phyloP scores from a whole-genome alignment of 208 protist genomes.

The Polymyxa betae region DNA sequence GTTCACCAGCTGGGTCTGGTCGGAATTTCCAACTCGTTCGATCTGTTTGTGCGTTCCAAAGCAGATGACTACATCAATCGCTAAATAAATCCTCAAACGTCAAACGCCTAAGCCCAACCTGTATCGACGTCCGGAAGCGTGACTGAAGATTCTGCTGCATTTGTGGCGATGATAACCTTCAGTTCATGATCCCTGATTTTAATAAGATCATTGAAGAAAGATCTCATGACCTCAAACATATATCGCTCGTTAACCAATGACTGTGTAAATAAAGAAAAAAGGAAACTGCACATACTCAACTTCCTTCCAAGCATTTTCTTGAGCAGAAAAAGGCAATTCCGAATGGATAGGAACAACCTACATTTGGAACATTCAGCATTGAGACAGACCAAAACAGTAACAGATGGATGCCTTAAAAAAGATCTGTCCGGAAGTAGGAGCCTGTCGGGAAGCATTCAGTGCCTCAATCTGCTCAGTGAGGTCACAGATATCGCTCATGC shows the following conservation, averaged over 20 bases:
- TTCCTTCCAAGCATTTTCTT: not conserved
- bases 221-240: too few relatives aligned
- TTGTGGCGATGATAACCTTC: not conserved
- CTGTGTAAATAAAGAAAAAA: too few relatives aligned
- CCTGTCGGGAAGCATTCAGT: not conserved
- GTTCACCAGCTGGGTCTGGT: not conserved
- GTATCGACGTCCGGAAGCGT: not conserved
- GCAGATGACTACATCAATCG: not conserved
- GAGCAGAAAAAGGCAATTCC: not conserved
- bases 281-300: too few relatives aligned
- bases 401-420: too few relatives aligned
- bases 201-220: not conserved
- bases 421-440: too few relatives aligned
- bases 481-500: not conserved
- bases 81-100: not conserved
- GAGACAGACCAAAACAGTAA: too few relatives aligned
- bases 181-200: not conserved
- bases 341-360: not conserved
- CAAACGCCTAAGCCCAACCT: not conserved
- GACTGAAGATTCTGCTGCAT: not conserved
- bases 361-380: too few relatives aligned
- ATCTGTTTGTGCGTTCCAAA: not conserved
- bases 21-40: not conserved
- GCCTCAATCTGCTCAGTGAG: not conserved
- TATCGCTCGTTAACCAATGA: too few relatives aligned